Evolutionary conservation across 2,329 filamentous ascomycete genomes (phyloP).

Genomic region (Metarhizium album): DNA sequence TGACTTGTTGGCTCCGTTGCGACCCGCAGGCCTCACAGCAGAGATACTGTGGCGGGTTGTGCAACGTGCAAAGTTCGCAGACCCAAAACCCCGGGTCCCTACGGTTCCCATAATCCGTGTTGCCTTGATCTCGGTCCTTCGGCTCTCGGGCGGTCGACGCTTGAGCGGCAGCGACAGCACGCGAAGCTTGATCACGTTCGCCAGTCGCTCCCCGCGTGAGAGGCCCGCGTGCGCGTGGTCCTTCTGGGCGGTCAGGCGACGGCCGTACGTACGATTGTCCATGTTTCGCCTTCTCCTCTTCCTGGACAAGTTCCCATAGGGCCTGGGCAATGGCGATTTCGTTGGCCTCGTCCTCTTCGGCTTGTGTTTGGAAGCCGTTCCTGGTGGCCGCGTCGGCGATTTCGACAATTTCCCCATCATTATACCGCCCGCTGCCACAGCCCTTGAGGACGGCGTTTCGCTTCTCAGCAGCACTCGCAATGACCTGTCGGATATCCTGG

Average conservation of each 20-base stretch:
- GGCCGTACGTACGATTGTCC: slow-evolving; percentile 19
- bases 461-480: slow-evolving; percentile 60
- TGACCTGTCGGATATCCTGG: slow-evolving; percentile 59
- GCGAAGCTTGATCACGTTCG: slow-evolving; percentile 3
- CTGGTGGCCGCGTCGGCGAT: slow-evolving; percentile 52
- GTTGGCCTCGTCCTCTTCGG: slow-evolving; percentile 82
- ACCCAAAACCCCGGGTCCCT: slow-evolving; percentile 30
- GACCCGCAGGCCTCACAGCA: slow-evolving; percentile 47
- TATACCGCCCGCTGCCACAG: slow-evolving; percentile 62
- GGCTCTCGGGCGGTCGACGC: neutral
- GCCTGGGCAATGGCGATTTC: slow-evolving; percentile 79
- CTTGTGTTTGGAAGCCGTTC: slow-evolving; percentile 71
- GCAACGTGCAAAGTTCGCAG: slow-evolving; percentile 45
- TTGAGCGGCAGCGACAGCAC: neutral
- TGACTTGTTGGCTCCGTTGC: slow-evolving; percentile 21
- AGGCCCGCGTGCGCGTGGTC: slow-evolving; percentile 17
- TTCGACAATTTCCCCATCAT: slow-evolving; percentile 54
- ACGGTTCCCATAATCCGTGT: neutral
- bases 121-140: neutral
- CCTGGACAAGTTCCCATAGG: slow-evolving; percentile 74
- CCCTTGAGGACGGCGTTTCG: slow-evolving; percentile 57
- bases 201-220: slow-evolving; percentile 14
- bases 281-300: slow-evolving; percentile 50
- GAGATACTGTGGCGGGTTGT: slow-evolving; percentile 39
- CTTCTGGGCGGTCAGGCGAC: slow-evolving; percentile 4